Evolutionary conservation across 2,329 filamentous ascomycete genomes (phyloP).

Genomic region (Teratosphaeriaceae sp.): DNA sequence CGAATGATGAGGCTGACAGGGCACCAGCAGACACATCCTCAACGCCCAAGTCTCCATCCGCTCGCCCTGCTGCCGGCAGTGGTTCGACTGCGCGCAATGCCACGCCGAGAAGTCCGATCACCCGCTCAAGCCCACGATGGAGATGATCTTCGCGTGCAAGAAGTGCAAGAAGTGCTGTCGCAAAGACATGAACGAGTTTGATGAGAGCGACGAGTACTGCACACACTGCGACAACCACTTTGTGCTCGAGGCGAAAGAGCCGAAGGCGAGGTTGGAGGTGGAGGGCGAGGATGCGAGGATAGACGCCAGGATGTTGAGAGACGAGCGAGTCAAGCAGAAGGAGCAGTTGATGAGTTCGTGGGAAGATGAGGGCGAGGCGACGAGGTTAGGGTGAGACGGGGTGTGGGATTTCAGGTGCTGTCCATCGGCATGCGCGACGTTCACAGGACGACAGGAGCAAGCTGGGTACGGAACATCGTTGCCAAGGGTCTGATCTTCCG

Average conservation of each 20-base stretch:
- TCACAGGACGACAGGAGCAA: too few species aligned
- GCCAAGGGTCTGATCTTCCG: too few species aligned
- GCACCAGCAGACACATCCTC: conserved; percentile 76
- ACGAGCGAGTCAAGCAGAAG: conserved; percentile 63
- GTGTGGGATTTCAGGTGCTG: background rate
- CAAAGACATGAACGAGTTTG: conserved; percentile 86
- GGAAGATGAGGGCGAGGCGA: conserved; percentile 29
- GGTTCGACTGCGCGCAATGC: conserved; percentile 98
- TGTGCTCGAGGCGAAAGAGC: conserved; percentile 79
- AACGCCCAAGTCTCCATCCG: conserved; percentile 97
- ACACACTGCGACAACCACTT: conserved; percentile 99
- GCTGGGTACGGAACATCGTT: too few species aligned
- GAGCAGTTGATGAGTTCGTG: conserved; percentile 17
- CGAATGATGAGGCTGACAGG: too few species aligned
- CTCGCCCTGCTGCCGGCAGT: conserved; percentile 92
- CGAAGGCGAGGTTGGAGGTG: conserved; percentile 74
- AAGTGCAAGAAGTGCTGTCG: conserved; percentile 99
- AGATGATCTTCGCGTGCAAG: conserved; percentile 96
- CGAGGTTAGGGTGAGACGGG: conserved; percentile 23
- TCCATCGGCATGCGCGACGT: background rate
- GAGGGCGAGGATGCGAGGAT: conserved; percentile 87
- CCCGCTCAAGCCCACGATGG: conserved; percentile 61
- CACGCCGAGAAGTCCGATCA: conserved; percentile 75
- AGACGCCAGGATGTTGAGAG: conserved; percentile 83
- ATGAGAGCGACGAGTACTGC: conserved; percentile 97